These are phyloP conservation scores for Furcasterigmium sp. DNA, from an alignment of 2,329 filamentous ascomycete genomes.

Conservation along the genomic window DNA sequence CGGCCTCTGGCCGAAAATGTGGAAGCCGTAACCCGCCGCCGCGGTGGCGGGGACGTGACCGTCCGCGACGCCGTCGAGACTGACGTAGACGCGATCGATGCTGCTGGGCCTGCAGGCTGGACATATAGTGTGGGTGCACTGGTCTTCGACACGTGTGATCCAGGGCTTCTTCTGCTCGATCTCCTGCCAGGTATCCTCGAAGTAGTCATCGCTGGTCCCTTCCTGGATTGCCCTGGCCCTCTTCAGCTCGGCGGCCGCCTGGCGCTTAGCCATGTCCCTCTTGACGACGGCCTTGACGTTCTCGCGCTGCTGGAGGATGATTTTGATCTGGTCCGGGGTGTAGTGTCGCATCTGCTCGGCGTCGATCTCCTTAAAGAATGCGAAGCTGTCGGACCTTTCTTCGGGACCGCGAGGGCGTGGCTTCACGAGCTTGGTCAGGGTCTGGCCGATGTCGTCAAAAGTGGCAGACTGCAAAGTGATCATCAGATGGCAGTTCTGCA, in stretches of 20 bases:
- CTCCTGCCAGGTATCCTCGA: not conserved
- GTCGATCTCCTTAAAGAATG: conserved; percentile 38
- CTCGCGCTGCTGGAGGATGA: conserved; percentile 44
- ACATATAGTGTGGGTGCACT: conserved; percentile 49
- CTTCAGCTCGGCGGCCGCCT: conserved; percentile 1
- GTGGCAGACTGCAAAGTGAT: conserved; percentile 12
- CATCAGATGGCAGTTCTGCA: not conserved
- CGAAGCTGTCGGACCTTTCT: conserved; percentile 34
- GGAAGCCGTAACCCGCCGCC: conserved; percentile 48
- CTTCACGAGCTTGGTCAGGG: conserved; percentile 24
- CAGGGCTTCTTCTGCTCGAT: conserved; percentile 24
- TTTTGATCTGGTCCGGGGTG: conserved; percentile 38
- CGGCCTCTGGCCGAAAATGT: conserved; percentile 35
- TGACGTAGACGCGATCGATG: conserved; percentile 40
- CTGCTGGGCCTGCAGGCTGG: conserved; percentile 39
- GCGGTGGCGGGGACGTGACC: conserved; percentile 45
- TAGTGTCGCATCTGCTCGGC: conserved; percentile 38
- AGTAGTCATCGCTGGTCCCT: not conserved
- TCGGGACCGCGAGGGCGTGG: conserved; percentile 33
- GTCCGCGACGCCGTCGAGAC: conserved; percentile 42
- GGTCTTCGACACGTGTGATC: conserved; percentile 27
- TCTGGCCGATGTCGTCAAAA: conserved; percentile 29
- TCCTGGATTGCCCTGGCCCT: too few relatives aligned
- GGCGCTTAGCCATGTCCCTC: not conserved
- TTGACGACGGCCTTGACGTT: conserved; percentile 26